Evolutionary conservation across 2,329 filamentous ascomycete species (phyloP), one percentile per base, ranked within the genome.

Genomic region (Hypoxylon sp.): DNA sequence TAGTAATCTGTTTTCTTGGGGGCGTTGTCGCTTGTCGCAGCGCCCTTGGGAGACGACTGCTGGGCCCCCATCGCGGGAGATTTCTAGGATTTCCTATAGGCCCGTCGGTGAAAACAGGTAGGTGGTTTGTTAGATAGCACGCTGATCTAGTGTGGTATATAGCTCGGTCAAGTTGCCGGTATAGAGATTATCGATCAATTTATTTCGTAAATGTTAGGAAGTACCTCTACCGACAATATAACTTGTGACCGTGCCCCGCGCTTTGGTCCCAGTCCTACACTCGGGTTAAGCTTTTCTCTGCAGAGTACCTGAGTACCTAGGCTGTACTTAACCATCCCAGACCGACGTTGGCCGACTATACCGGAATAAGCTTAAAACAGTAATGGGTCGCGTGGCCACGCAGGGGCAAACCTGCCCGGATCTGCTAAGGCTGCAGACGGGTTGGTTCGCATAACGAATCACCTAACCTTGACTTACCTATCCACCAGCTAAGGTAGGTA

Each of bases 1-100:
- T 98, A 98, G 81, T 95, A 95, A 79, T 91, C 93, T 37, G 88
- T 92, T 81, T 93, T 95, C 55, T 80, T 77, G 54, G 75, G 68
- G 6, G 73, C 60, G 37, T 73, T 66, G 58, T 77, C 72, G 27
- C 72, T 63, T n/a, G 75, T 69, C 33, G 76, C 73, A 64, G 77
- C 71, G 27, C 77, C 75, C 61, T 78, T 78, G 55, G 75, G 76
- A 6, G 85, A 82, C 17, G 87, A 89, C 77, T 89, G 87, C 65
- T 87, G 83, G 48, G 85, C 86, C 56, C 87, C 87, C 87, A 89
- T 72, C 11, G 46, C 49, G 51, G n/a, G n/a, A 49, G 25, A 48
- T 10, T 42, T 10, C 6, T n/a, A 30, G n/a, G 17, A 30, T 13
- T 11, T 87, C 25, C 7, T 25, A 35, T 46, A 44, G 22, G 25